Evolutionary conservation across 2,329 filamentous ascomycete genomes (phyloP), one percentile per base, ranked within the genome.

Genomic region (Sporothrix variecibatus): DNA sequence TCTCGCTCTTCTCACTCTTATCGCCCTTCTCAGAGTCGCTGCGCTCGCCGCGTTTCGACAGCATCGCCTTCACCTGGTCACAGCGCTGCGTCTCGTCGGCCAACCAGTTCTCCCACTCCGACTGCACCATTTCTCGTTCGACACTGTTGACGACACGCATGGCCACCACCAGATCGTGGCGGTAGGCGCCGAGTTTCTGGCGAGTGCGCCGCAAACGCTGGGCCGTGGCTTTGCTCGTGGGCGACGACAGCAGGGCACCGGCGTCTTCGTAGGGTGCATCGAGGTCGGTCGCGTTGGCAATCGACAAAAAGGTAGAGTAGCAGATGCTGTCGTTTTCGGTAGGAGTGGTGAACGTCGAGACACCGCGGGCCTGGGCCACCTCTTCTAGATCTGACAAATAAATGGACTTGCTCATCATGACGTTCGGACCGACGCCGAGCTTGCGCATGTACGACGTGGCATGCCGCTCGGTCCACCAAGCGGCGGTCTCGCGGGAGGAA

Each of bases 101-200:
- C 40, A 98, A 87, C 95, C 95, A 99, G 76, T 93, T 93, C 84
- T 97, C 95, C 92, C 94, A 99, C 82, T 98, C 95, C 0, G 92
- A 92, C 79, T 90, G 89, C 72, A 98, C 83, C 81, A 97, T 91
- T 81, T 98, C 94, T 74, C 89, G 88, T 85, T 98, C 96, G 38
- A 98, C 90, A 74, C 88, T 92, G 82, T 98, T 98, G 75, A 98
- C 91, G 2, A 98, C 89, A 4, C 95, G 90, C 85, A 98, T 90
- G 5, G 95, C 94, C 5, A 99, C 95, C 2, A 98, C 84, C 26
- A 99, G 86, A 80, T 98, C 94, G 81, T 99, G 94, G 2, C 96
- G 88, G 81, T 98, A 96, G 1, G 89, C 86, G 0, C 93, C 95
- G 0, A 99, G 88, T 31, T 92, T 89, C 82, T 97, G 93, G 11